Percentiles rank a stretch among this genome's conserved stretches.
Evolutionary conservation across 495 filamentous ascomycete genomes (phyloP).

Genomic region (Podospora bellae-mahoneyi): DNA sequence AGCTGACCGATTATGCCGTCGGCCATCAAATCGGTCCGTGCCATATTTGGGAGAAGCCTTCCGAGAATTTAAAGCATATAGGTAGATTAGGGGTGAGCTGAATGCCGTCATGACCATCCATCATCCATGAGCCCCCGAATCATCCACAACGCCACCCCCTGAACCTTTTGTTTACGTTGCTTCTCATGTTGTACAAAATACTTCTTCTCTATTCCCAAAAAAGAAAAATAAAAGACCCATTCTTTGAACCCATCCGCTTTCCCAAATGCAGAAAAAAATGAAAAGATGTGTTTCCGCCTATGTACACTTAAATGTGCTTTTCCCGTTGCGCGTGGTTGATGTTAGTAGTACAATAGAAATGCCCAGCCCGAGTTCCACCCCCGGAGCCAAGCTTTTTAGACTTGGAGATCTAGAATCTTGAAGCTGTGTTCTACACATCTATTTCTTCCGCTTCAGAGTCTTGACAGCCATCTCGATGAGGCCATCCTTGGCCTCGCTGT

Average conservation of each 20-base stretch:
- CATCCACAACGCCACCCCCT: not conserved
- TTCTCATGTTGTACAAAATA: not conserved
- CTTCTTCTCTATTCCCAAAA: not conserved
- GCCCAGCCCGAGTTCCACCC: not conserved
- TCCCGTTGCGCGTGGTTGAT: not conserved
- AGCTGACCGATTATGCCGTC: not conserved
- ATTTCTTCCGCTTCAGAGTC: constrained; percentile 86
- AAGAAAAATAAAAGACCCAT: not conserved
- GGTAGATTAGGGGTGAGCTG: not conserved
- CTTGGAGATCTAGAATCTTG: not conserved
- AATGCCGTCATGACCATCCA: not conserved
- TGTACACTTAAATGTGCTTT: not conserved
- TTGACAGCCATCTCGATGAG: constrained; percentile 91
- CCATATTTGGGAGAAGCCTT: not conserved
- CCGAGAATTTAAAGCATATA: not conserved
- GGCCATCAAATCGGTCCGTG: not conserved
- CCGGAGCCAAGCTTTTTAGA: constrained; percentile 20
- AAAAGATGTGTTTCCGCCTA: not conserved
- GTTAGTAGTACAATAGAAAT: constrained; percentile 10
- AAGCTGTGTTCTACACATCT: not conserved
- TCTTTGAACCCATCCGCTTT: not conserved
- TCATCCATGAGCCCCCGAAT: not conserved
- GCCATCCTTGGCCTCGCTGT: constrained; percentile 86
- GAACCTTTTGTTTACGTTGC: not conserved
- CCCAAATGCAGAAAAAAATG: not conserved